Conservation (phyloP, 768 basidiomycete genomes). For the Amanita exitialis region DNA sequence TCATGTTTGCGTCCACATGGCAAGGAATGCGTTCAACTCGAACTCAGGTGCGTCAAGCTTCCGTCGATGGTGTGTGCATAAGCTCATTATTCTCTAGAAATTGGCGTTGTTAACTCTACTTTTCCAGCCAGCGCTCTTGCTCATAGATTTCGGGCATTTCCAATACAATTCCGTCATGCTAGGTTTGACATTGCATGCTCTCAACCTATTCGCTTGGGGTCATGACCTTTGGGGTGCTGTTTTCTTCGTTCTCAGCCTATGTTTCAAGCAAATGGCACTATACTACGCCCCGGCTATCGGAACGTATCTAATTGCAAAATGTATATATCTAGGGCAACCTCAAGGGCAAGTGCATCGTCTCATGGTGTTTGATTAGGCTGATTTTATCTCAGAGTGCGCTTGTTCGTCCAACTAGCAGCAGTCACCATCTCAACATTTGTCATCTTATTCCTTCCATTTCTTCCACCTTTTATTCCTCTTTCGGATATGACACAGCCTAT, state of each 20-base stretch:
- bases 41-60: conserved; percentile 50
- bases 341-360: conserved; percentile 44
- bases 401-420: conserved; percentile 59
- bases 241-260: conserved; percentile 74
- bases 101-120: conserved; percentile 61
- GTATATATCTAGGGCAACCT: conserved; percentile 63
- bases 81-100: conserved; percentile 31
- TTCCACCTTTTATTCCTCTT: conserved; percentile 52
- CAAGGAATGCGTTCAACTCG: conserved; percentile 61
- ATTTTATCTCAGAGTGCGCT: conserved; percentile 20
- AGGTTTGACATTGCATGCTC: conserved; percentile 59
- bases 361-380: not conserved
- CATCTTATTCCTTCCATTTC: conserved; percentile 71
- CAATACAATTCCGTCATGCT: conserved; percentile 96
- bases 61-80: not conserved
- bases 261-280: conserved; percentile 94
- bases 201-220: conserved; percentile 60
- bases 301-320: conserved; percentile 83
- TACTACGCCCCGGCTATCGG: conserved; percentile 94
- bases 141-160: conserved; percentile 91
- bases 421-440: conserved; percentile 55
- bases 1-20: conserved; percentile 59
- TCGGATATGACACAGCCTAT: conserved; percentile 51
- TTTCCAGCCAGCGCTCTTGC: conserved; percentile 72
- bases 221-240: conserved; percentile 70